A percentile compares a stretch with the other conserved stretches of the same genome.
phyloP scores from a whole-genome alignment of 768 basidiomycete species.

The Agrocybe chaxingu region DNA sequence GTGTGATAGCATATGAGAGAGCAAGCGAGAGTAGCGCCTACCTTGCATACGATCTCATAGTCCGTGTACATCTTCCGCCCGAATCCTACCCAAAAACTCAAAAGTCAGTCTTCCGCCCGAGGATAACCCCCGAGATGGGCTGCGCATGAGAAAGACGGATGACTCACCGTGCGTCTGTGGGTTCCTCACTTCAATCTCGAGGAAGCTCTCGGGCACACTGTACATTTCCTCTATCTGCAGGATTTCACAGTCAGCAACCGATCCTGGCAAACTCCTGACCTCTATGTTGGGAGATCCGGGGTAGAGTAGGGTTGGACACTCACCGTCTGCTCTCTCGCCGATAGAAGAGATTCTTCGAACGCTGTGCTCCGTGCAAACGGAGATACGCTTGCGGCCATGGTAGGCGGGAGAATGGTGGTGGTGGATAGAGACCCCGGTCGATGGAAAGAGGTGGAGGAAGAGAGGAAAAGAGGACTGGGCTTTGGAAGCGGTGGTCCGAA shows the following conservation, averaged over 20 bases:
- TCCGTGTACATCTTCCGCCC: slow-evolving; percentile 94
- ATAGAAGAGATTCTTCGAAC: slow-evolving; percentile 50
- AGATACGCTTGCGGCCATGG: slow-evolving; percentile 42
- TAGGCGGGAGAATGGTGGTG: neutral
- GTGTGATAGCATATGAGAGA: slow-evolving; percentile 2
- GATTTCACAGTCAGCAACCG: slow-evolving; percentile 1
- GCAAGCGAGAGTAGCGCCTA: slow-evolving; percentile 26
- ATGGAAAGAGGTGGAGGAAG: no score
- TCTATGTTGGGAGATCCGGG: slow-evolving; percentile 13
- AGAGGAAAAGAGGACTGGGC: no score
- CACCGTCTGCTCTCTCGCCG: slow-evolving; percentile 59
- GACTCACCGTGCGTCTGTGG: slow-evolving; percentile 91
- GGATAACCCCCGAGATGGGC: neutral
- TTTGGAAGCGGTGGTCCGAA: no score
- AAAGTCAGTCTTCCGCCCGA: neutral
- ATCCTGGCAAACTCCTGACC: slow-evolving; percentile 4
- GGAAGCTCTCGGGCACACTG: slow-evolving; percentile 91
- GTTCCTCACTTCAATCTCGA: slow-evolving; percentile 96
- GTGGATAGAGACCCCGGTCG: no score
- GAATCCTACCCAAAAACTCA: slow-evolving; percentile 54
- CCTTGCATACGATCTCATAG: slow-evolving; percentile 96
- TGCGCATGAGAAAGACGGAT: neutral
- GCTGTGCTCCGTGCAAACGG: slow-evolving; percentile 61
- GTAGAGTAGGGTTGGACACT: slow-evolving; percentile 17
- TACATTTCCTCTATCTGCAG: slow-evolving; percentile 97